Conservation (phyloP, 768 basidiomycete species). For the Mycena rebaudengoi region DNA sequence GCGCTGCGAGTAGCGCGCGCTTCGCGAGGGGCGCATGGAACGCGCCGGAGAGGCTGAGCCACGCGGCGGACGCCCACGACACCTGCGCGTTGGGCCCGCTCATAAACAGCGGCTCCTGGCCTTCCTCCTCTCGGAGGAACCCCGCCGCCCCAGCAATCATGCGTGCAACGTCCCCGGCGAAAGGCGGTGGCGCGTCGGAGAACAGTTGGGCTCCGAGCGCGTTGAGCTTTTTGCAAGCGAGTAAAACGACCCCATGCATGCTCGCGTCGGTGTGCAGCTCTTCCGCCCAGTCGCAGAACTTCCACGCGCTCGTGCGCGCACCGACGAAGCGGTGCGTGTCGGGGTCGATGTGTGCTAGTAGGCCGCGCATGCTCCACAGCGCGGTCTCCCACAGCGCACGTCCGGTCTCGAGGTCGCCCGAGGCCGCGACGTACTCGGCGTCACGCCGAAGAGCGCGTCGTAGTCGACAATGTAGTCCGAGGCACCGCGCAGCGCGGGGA, state of each 20-base stretch:
- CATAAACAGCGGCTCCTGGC: constrained; percentile 3
- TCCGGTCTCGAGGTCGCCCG: constrained; percentile 6
- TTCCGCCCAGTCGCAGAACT: constrained; percentile 7
- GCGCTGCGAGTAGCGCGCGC: constrained; percentile 6
- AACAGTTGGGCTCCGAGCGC: background rate
- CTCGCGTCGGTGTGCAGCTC: constrained; percentile 3
- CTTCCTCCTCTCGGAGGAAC: background rate
- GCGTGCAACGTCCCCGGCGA: background rate
- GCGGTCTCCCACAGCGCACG: background rate
- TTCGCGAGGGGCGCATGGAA: background rate
- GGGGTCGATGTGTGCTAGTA: background rate
- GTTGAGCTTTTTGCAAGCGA: background rate
- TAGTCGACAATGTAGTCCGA: constrained; percentile 3
- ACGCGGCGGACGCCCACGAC: constrained; percentile 2
- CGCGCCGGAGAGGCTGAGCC: constrained; percentile 3
- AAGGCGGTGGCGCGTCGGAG: background rate
- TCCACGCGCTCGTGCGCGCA: constrained; percentile 2
- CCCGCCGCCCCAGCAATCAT: background rate
- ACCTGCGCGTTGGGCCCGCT: constrained; percentile 3
- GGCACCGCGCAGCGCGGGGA: constrained; percentile 2
- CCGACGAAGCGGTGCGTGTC: constrained; percentile 4
- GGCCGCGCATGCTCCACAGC: constrained; percentile 1
- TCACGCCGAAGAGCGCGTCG: background rate
- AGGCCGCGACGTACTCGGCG: constrained; percentile 2
- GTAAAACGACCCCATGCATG: background rate